Conservation (phyloP, 1,139 yeast species). For the Hemisphaericaspora xylofermentans region DNA sequence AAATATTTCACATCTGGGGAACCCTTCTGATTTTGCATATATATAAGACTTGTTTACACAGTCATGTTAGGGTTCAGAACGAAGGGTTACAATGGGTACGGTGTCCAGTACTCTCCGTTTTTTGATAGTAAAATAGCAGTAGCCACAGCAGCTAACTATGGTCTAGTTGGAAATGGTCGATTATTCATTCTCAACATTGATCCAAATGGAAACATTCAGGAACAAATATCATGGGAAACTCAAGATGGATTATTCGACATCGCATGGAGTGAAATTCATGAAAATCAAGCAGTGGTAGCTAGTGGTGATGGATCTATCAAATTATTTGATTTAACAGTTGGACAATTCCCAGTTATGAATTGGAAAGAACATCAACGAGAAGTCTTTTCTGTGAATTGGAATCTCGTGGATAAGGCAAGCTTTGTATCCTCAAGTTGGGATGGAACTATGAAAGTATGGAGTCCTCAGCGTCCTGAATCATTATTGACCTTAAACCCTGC, state of each 20-base stretch:
- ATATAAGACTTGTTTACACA: no score
- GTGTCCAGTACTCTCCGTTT: conserved; percentile 87
- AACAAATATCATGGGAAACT: conserved; percentile 71
- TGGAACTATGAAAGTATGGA: conserved; percentile 75
- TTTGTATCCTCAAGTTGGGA: conserved; percentile 91
- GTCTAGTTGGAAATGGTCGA: conserved; percentile 91
- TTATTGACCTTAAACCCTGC: conserved; percentile 53
- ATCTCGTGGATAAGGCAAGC: conserved; percentile 67
- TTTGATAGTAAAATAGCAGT: conserved; percentile 88
- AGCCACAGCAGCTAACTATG: conserved; percentile 89
- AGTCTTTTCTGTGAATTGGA: conserved; percentile 89
- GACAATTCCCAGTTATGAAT: conserved; percentile 70
- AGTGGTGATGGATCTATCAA: conserved; percentile 90
- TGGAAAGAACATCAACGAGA: conserved; percentile 81
- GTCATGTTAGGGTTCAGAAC: conserved; percentile 77
- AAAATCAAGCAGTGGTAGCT: conserved; percentile 78
- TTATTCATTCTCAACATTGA: conserved; percentile 67
- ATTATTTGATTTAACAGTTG: conserved; percentile 70
- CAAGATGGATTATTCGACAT: conserved; percentile 90
- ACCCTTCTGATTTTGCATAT: no score
- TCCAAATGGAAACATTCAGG: conserved; percentile 58
- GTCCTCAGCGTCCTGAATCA: conserved; percentile 61
- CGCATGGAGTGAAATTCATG: conserved; percentile 89
- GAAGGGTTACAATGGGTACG: conserved; percentile 82
- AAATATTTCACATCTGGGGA: no score